Evolutionary conservation across 306 rosid genomes (phyloP).

Genomic region (Trifolium subterraneum): DNA sequence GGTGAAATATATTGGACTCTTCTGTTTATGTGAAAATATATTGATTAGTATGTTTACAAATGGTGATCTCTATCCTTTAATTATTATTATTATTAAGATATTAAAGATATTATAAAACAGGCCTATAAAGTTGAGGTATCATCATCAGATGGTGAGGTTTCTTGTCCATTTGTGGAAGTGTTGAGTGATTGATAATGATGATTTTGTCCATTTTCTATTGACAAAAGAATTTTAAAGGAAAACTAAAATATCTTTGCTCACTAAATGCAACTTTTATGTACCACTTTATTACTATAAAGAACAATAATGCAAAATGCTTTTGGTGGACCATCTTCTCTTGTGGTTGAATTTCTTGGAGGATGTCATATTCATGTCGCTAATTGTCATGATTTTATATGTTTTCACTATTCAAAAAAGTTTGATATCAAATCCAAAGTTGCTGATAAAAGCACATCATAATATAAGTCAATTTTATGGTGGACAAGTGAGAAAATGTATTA

Average conservation of each 20-base stretch:
- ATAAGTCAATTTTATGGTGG: too few relatives aligned
- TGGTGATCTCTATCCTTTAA: background rate
- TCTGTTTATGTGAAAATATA: background rate
- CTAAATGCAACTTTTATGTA: conserved; percentile 16
- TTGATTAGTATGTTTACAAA: background rate
- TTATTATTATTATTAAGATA: background rate
- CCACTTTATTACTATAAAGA: background rate
- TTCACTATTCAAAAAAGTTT: background rate
- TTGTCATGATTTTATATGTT: background rate
- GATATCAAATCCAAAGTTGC: background rate
- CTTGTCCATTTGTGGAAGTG: background rate
- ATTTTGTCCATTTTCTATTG: conserved; percentile 27
- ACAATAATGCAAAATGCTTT: conserved; percentile 18
- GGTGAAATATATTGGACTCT: conserved; percentile 43
- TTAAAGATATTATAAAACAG: background rate
- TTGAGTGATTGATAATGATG: conserved; percentile 36
- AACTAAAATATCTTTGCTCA: conserved; percentile 42
- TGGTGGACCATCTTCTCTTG: conserved; percentile 35
- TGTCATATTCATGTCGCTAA: conserved; percentile 28
- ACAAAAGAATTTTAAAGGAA: conserved; percentile 22
- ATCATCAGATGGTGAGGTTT: conserved; percentile 19
- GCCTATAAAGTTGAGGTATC: background rate
- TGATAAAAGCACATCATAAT: too few relatives aligned
- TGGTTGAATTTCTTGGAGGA: conserved; percentile 31
- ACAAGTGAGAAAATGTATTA: too few relatives aligned